These are phyloP conservation scores for Lonicera japonica DNA, from an alignment of 129 eudicot genomes.

Conservation along the genomic window DNA sequence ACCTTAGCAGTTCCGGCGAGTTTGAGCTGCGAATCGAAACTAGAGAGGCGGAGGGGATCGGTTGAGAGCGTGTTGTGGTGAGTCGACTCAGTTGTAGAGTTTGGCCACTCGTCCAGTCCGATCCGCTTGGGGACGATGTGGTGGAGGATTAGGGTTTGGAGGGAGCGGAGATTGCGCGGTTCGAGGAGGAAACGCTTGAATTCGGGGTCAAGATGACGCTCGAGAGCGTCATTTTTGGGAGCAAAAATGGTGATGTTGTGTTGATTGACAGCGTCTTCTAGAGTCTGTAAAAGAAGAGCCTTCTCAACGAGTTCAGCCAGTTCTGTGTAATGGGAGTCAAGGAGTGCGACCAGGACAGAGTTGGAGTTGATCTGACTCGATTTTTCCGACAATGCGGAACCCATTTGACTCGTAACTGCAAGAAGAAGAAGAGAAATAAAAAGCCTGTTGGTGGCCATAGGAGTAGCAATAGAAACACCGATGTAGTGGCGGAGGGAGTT, in stretches of 20 bases:
- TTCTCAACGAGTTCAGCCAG: constrained; percentile 81
- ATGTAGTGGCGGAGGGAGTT: too few relatives aligned
- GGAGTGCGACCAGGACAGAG: constrained; percentile 79
- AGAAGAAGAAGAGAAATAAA: constrained; percentile 3
- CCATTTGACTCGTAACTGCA: not conserved
- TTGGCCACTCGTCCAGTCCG: constrained; percentile 57
- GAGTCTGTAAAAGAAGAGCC: constrained; percentile 61
- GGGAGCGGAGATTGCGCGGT: constrained; percentile 65
- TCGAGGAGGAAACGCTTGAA: constrained; percentile 78
- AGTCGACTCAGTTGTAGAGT: not conserved
- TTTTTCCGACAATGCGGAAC: constrained; percentile 36
- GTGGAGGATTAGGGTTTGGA: constrained; percentile 55
- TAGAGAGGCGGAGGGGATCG: constrained; percentile 15
- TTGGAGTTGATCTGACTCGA: constrained; percentile 67
- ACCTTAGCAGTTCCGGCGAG: constrained; percentile 45
- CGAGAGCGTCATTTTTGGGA: constrained; percentile 76
- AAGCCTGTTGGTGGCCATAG: constrained; percentile 36
- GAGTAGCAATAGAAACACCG: constrained; percentile 42
- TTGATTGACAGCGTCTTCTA: constrained; percentile 53
- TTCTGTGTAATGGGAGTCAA: constrained; percentile 86
- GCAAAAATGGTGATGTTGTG: constrained; percentile 89
- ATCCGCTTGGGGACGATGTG: constrained; percentile 70
- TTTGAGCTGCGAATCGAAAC: constrained; percentile 20
- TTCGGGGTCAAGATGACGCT: constrained; percentile 67
- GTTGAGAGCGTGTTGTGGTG: constrained; percentile 34